These are phyloP conservation scores for Scenedesmus sp. DNA, from an alignment of 163 green algal genomes.

Conservation along the genomic window DNA sequence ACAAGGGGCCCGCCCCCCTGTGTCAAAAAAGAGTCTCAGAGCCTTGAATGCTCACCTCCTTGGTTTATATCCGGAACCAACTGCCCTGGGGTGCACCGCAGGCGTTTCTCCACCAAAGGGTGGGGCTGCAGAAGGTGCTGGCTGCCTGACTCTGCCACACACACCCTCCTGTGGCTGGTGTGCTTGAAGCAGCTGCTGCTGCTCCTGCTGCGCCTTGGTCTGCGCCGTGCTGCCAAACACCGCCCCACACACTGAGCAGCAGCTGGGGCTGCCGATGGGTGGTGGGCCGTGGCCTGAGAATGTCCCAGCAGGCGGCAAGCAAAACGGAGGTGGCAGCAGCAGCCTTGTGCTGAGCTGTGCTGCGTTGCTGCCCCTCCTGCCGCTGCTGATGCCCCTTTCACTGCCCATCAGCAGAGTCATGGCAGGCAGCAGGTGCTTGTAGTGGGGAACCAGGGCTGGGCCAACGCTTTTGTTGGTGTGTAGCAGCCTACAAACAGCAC, in stretches of 20 bases:
- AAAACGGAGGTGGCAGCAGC: conserved; percentile 62
- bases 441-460: conserved; percentile 52
- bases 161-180: background rate
- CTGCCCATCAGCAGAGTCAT: conserved; percentile 54
- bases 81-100: background rate
- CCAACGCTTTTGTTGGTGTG: conserved; percentile 52
- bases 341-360: conserved; percentile 33
- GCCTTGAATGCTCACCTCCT: conserved; percentile 11
- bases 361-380: background rate
- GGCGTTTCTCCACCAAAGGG: conserved; percentile 1
- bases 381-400: background rate
- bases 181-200: background rate
- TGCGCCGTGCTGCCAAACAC: background rate
- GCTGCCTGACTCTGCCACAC: background rate
- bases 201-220: background rate
- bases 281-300: conserved; percentile 53
- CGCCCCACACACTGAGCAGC: background rate
- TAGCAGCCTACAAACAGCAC: conserved; percentile 57
- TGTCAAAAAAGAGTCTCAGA: too few species aligned
- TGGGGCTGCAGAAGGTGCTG: background rate
- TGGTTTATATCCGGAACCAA: background rate
- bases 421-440: conserved; percentile 60
- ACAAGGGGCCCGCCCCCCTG: background rate
- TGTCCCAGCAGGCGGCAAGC: conserved; percentile 54
- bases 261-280: conserved; percentile 6